Base-by-base conservation (phyloP, 768 basidiomycete genomes). In the Pleurotus giganteus region DNA sequence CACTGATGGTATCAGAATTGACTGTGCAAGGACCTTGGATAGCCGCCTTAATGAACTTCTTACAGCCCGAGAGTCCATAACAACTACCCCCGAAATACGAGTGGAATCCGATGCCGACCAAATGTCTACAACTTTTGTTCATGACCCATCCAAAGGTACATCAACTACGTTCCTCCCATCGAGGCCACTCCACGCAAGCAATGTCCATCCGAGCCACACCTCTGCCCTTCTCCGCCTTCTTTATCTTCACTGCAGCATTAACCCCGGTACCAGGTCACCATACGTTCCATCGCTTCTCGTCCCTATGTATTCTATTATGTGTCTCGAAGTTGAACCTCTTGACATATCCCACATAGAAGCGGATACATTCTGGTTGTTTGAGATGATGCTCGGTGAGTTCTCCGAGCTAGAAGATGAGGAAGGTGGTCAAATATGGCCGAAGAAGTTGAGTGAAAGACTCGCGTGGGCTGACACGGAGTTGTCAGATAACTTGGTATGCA, bases 311-410 rank as follows among this genome's bases (percentile, higher is more conserved):
- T 76, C 78, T 6, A 81, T 80, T 0, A 70, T 90, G 46, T 68
- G 72, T 15, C 79, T 82, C 62, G 89, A 91, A 62, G 73, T 83
- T 1, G 79, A 88, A 15, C 67, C 76, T 0, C 78, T 81, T 52
- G 85, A 88, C 39, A 65, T 80, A 8, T 75, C 79, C 0, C 88
- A 91, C 65, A 78, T 78, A 4, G 90, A 92, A 66, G 89, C 90
- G 1, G 90, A 92, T 61, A 79, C 85, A 0, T 92, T 92, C 65
- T 92, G 89, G 90, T 62, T 91, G 4, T 87, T 91, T 53, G 88
- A 91, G 65, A 79, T 83, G 0, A 74, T 91, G 60, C 71, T 90
- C 0, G 82, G 84, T 24, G 89, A 91, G 62, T 81, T 91, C 46
- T 74, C 81, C 1, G 89, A 89, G 47, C 65, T 92, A n/a, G 85